phyloP scores from a whole-genome alignment of 2,329 filamentous ascomycete species.

The Thelonectria discophora region DNA sequence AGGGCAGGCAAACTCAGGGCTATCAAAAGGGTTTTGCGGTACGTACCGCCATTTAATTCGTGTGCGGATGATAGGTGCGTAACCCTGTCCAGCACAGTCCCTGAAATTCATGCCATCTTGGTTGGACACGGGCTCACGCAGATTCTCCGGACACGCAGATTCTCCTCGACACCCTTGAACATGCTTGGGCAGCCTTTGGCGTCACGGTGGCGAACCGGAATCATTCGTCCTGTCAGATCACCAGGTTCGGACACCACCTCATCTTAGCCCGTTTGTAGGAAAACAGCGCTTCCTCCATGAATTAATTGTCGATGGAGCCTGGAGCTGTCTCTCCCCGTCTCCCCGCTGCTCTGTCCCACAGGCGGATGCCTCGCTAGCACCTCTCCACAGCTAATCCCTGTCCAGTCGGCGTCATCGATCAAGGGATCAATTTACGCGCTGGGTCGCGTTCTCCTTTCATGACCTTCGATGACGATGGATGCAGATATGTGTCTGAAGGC shows the following conservation, averaged over 20 bases:
- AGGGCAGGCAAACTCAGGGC: conserved; percentile 6
- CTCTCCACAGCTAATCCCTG: conserved; percentile 23
- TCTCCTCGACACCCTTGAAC: no score
- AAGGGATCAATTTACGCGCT: conserved; percentile 25
- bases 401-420: conserved; percentile 25
- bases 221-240: background rate
- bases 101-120: background rate
- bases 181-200: background rate
- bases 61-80: background rate
- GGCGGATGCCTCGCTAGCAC: conserved; percentile 1
- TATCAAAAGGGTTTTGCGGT: background rate
- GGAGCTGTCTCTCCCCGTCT: background rate
- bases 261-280: no score
- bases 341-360: conserved; percentile 19
- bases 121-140: background rate
- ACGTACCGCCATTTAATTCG: background rate
- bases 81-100: conserved; percentile 7
- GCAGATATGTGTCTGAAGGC: background rate
- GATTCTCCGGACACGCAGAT: no score
- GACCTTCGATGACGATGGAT: conserved; percentile 1
- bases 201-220: background rate
- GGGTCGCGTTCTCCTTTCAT: conserved; percentile 13
- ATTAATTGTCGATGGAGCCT: background rate
- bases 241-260: background rate
- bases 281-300: no score